Evolutionary conservation across 192 early-diverging fungal species (phyloP).

Genomic region (Umbelopsis sp.): DNA sequence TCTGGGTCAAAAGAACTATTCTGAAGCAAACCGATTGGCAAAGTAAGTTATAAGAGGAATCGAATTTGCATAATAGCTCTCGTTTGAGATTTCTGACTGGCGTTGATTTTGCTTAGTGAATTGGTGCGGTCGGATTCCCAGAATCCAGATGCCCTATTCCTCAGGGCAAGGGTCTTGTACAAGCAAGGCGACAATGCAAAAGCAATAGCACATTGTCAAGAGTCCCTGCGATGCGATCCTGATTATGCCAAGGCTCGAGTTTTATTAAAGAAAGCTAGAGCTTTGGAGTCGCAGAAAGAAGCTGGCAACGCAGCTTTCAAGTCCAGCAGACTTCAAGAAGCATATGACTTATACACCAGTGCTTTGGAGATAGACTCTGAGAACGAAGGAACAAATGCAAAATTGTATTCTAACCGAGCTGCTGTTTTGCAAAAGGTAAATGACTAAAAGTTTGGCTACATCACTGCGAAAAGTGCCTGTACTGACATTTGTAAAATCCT

Average conservation of each 20-base stretch:
- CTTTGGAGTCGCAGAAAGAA: constrained; percentile 66
- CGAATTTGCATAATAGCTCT: background rate
- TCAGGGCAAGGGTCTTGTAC: constrained; percentile 71
- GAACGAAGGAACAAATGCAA: constrained; percentile 63
- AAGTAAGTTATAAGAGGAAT: constrained; percentile 41
- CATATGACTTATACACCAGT: constrained; percentile 69
- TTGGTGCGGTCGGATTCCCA: constrained; percentile 63
- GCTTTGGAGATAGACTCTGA: constrained; percentile 69
- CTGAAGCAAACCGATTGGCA: constrained; percentile 64
- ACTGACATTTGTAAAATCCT: background rate
- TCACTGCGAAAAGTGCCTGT: background rate
- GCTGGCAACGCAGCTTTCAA: constrained; percentile 80
- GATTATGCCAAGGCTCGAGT: constrained; percentile 70
- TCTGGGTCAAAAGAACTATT: constrained; percentile 61
- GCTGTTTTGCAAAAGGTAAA: constrained; percentile 64
- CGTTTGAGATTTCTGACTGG: background rate
- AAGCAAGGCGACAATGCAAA: constrained; percentile 66
- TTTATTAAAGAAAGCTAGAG: constrained; percentile 65
- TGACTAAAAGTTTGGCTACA: background rate
- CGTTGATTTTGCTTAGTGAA: constrained; percentile 42
- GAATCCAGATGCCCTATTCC: constrained; percentile 70
- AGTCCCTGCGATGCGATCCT: constrained; percentile 77
- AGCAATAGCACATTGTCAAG: constrained; percentile 52
- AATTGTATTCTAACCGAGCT: constrained; percentile 79
- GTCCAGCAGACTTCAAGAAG: constrained; percentile 53